Base-by-base conservation (phyloP, 2,329 filamentous ascomycete species). In the Aspergillus tamarii region DNA sequence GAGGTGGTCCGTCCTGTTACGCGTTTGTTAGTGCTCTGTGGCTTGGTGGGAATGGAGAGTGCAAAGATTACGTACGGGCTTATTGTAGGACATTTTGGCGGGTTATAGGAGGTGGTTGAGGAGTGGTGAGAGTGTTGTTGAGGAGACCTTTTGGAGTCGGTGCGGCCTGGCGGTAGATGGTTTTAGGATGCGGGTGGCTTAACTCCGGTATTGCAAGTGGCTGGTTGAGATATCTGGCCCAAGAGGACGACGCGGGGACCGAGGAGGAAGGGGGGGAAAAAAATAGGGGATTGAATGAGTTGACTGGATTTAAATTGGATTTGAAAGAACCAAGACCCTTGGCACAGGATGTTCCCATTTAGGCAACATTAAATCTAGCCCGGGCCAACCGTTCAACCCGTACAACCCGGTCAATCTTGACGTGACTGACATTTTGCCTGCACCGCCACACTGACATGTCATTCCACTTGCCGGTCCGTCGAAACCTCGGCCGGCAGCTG, bases 1-100 rank as follows among this genome's bases (percentile, higher is more conserved):
- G 77, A 19, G 77, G 77, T 43, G 76, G 73, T 36, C 72, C 72
- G 60, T 71, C 73, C 74, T 78, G 34, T 46, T 32, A 3, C 48
- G 43, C 26, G 54, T 50, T 64, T 16, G 30, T 57, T 48, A 34
- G 39, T 26, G 28, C 36, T 30, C 60, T 23, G 26, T 60, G 11
- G 14, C 12, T 30, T 21, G 14, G 23, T 59, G 11, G 26, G 28
- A 21, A 41, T 41, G 48, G 12, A 28, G 52, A 45, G 50, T 28
- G 14, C 12, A 43, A 57, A 34, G 36, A 14, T 41, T 50, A 69
- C 73, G 58, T 67, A 76, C 74, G 10, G 74, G 74, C 59, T 76
- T 76, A 62, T 70, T 71, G 64, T 74, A 74, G 39, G 74, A 75
- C 74, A 76, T 76, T 8, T 65, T 70, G 56, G 36, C 21, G 23